Percentiles rank a stretch among this genome's conserved stretches.
These are phyloP conservation scores for Termitomyces sp. DNA, from an alignment of 768 basidiomycete genomes.

Conservation along the genomic window DNA sequence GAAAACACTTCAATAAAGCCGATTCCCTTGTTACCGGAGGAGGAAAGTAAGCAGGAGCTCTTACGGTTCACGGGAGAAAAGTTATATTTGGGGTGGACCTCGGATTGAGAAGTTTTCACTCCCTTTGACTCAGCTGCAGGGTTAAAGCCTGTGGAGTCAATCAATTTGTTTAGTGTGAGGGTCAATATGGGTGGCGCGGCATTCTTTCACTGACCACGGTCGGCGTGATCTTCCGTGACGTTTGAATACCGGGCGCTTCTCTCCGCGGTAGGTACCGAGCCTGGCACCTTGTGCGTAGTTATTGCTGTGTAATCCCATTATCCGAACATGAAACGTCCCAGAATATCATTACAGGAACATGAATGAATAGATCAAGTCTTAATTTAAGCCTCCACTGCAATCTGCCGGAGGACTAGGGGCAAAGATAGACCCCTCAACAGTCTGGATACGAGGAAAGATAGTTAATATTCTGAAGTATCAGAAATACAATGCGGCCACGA, in stretches of 20 bases:
- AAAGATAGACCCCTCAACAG: no score
- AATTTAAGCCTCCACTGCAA: no score
- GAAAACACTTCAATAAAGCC: background rate
- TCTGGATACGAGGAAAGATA: no score
- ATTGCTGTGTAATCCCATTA: background rate
- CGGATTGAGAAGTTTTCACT: background rate
- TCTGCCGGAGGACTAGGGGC: no score
- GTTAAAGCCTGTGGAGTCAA: background rate
- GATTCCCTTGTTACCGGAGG: conserved; percentile 2
- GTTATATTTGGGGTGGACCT: background rate
- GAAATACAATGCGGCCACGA: no score
- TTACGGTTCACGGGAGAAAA: background rate
- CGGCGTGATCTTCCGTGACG: no score
- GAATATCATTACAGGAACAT: background rate
- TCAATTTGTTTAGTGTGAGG: background rate
- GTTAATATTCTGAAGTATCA: no score
- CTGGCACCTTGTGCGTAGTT: background rate
- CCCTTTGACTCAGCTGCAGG: background rate
- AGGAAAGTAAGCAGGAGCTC: background rate
- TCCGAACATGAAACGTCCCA: no score
- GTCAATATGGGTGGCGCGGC: no score
- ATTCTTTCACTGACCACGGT: background rate
- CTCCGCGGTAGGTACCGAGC: background rate
- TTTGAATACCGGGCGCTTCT: no score
- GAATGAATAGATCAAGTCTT: no score